Base-by-base conservation (phyloP, 2,329 filamentous ascomycete genomes). In the Chaetomium globosum region DNA sequence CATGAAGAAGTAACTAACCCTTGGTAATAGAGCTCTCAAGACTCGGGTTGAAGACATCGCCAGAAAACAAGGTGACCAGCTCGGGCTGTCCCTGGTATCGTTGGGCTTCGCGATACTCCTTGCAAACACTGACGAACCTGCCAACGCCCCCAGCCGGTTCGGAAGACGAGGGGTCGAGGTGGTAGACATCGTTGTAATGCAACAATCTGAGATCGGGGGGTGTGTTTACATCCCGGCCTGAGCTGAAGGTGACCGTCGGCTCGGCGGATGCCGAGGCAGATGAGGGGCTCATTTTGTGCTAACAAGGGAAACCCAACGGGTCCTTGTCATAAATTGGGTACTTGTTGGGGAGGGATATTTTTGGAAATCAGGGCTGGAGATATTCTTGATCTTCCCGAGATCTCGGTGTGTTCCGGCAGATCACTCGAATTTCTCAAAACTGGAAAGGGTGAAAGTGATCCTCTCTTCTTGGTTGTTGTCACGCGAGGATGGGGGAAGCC, bases 161-260 rank as follows among this genome's bases (percentile, higher is more conserved):
- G 19, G 89, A 87, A 30, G 91, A 93, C 1, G 82, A 82, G 1
- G 78, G 75, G 71, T 96, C 92, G 61, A 97, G 85, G 73, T 97
- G 93, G 77, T 97, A 97, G 66, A 97, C 93, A 78, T 97, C 93
- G 77, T 97, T 97, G 82, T 90, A 97, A 79, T 97, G 93, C 36
- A 96, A 76, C 63, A 97, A 78, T n/a, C 93, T 87, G 59, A 97
- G 79, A 75, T 92, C 89, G 53, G 92, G 90, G 16, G 76, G 71
- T 3, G 72, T 68, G 9, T 68, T 66, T 3, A 61, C 59, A 26
- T 65, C 66, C 8, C 63, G 68, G 33, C 74, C 75, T 3, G 74
- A 75, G 63, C 71, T 72, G 65, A 73, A 77, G 2, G 75, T 77
- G 12, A 75, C 69, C 10, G 64, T 76, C 80, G 73, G 61, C 28